Base-by-base conservation (phyloP, 1,284 basidiomycete species). In the Filobasidium uniguttulatum region DNA sequence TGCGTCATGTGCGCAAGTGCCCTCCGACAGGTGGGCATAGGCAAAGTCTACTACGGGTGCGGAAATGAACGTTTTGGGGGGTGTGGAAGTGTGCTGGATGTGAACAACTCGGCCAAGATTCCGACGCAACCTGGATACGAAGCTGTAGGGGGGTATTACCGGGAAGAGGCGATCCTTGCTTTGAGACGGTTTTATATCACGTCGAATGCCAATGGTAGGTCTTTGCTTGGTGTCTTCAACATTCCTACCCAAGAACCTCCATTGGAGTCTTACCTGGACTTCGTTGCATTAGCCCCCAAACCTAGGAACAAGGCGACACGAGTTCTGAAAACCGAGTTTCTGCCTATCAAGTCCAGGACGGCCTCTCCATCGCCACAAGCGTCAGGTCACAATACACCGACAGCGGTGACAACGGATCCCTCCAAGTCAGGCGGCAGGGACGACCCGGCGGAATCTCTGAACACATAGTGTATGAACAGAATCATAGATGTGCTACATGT, bases 1-100 rank as follows among this genome's bases (percentile, higher is more conserved):
- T 99, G 94, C 68, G 88, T 98, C 63, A 98, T 99, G 94, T 99
- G 94, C 59, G 88, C 90, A 4, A 87, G 85, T 25, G 94, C 93
- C 5, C 75, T 98, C 41, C 77, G 93, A 45, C 93, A 98, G 69
- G 72, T 93, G 54, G 91, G 93, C 6, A 90, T 99, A 62, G 79
- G 80, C 51, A 77, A 83, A 52, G 93, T 97, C 2, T 86, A 82
- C 52, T 97, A 88, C 65, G 94, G 94, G 1, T 94, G 88, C 60
- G 85, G 80, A 17, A 98, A 99, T 66, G 93, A 97, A 60, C 78
- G 91, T 48, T 99, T 99, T 60, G 94, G 94, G 5, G 94, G 94
- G 1, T 96, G 90, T 65, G 93, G 89, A 34, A 93, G 91, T 60
- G 91, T 98, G 8, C 72, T 96, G 36, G 82, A 84, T 23, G 84